Base-by-base conservation (phyloP, 768 basidiomycete genomes). In the Boletus bicolor region DNA sequence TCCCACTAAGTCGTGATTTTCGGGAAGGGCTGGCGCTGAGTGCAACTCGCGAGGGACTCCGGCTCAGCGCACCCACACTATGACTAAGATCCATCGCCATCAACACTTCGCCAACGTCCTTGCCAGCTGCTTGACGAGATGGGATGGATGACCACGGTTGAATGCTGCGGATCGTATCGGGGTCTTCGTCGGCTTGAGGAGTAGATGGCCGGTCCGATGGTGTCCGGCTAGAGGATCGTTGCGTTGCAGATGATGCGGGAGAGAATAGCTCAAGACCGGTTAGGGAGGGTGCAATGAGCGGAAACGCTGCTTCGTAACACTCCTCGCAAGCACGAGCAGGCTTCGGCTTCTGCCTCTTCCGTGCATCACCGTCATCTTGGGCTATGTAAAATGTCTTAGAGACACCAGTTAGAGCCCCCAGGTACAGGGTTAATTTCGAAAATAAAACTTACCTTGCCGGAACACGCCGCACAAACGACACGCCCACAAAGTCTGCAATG, bases 261-360 rank as follows among this genome's bases (percentile, higher is more conserved):
- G 60, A 59, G 4, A 51, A 44, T 44, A 15, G 15, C 19, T 57
- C 64, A n/a, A 52, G 10, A n/a, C 38, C 28, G 2, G n/a, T 32
- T 11, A 19, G 24, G 8, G 49, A 41, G 3, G 59, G 38, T 28
- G 38, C 1, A 19, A 64, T 41, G 34, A 88, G 53, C 0, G 91
- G 91, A 61, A 96, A 96, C 17, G 94, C 87, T 12, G 86, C 81
- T 58, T 91, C 89, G 64, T 87, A 96, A 71, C 93, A 96, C 2
- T 86, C 80, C 53, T 91, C 85, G 68, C 93, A 96, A 7, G 92
- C 86, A 4, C 93, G 81, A 2, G 90, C 87, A 38, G 89, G 77
- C 64, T 87, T 83, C 75, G 68, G 72, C 64, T 37, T 74, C 67
- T 19, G 77, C 73, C 53, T 82, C 78, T 10, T 76, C 58, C 38